These are phyloP conservation scores for Canavalia gladiata DNA, from an alignment of 306 rosid genomes.

Conservation along the genomic window DNA sequence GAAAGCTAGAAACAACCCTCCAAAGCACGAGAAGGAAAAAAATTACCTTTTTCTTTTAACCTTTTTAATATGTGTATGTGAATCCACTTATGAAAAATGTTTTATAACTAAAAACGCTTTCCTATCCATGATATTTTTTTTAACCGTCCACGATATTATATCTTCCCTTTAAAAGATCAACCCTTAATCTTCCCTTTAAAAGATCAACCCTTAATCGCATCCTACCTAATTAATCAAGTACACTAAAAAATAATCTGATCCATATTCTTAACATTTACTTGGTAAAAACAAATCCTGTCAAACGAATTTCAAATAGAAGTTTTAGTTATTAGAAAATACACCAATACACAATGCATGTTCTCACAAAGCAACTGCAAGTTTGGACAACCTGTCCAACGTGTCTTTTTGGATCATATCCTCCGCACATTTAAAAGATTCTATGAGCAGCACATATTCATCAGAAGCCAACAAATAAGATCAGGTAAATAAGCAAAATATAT, in stretches of 20 bases:
- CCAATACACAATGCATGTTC: background rate
- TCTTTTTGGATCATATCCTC: slow-evolving; percentile 13
- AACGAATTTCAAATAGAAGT: background rate
- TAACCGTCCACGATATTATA: no score
- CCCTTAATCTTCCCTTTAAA: no score
- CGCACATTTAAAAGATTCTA: background rate
- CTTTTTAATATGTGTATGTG: no score
- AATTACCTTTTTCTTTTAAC: no score
- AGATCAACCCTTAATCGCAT: no score
- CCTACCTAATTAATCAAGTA: no score
- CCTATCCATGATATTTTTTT: no score
- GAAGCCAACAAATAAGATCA: background rate
- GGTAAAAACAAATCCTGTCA: background rate
- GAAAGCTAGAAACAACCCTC: background rate
- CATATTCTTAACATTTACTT: background rate
- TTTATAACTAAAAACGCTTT: no score
- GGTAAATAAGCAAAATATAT: slow-evolving; percentile 2
- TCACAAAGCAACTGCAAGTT: slow-evolving; percentile 5
- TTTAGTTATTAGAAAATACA: background rate
- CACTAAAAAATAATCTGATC: no score
- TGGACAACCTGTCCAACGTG: background rate
- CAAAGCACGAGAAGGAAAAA: background rate
- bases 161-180: no score
- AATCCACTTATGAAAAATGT: no score
- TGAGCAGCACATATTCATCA: background rate